Evolutionary conservation across 371 early-diverging fungal species (phyloP).

Genomic region (Capillidium heterosporum): DNA sequence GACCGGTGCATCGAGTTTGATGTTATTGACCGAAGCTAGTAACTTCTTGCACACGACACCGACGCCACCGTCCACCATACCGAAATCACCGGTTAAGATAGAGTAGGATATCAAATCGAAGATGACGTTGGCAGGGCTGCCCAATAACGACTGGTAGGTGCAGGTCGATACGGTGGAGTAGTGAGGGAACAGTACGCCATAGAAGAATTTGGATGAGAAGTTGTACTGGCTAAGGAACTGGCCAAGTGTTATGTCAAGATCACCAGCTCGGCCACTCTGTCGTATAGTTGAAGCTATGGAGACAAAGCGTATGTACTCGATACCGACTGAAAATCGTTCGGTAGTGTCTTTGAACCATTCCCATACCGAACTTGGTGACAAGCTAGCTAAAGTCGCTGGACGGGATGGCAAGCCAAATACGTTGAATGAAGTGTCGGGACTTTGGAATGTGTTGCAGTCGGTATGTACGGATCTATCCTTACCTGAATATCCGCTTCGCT

Average conservation of each 20-base stretch:
- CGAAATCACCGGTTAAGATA: background rate
- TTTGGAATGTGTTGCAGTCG: background rate
- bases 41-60: background rate
- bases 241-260: background rate
- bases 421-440: background rate
- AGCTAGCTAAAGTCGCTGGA: background rate
- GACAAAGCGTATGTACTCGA: background rate
- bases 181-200: background rate
- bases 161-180: background rate
- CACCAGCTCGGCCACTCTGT: background rate
- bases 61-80: background rate
- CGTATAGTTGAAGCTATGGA: background rate
- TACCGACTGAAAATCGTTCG: background rate
- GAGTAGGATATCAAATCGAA: background rate
- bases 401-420: background rate
- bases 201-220: background rate
- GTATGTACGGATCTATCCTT: background rate
- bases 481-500: too few species aligned
- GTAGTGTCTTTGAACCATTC: background rate
- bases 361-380: background rate
- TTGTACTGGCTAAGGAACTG: background rate
- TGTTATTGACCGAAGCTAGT: background rate
- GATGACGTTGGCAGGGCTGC: background rate
- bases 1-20: background rate
- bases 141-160: background rate